A percentile compares a stretch with the other conserved stretches of the same genome.
These are phyloP conservation scores for Phytophthora quininea DNA, from an alignment of 352 stramenopile genomes.

Conservation along the genomic window DNA sequence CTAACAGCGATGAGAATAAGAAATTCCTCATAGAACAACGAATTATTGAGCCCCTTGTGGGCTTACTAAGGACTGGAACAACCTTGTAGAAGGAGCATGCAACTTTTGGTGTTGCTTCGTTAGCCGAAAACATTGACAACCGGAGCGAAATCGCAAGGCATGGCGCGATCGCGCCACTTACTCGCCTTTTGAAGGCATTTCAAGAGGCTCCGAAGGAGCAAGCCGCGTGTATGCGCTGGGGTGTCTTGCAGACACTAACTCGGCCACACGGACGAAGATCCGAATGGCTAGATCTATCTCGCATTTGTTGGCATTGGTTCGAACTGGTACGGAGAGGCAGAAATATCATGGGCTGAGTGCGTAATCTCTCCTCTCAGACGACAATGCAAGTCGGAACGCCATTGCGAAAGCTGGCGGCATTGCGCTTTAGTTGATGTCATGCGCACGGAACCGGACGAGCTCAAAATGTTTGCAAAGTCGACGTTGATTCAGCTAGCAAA, in stretches of 20 bases:
- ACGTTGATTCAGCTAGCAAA: constrained; percentile 4
- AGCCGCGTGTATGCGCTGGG: constrained; percentile 6
- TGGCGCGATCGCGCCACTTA: constrained; percentile 7
- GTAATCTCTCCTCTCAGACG: neutral
- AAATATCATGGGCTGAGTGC: neutral
- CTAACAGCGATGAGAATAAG: neutral
- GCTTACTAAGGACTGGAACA: constrained; percentile 3
- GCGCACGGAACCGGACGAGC: neutral
- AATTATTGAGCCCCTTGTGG: constrained; percentile 1
- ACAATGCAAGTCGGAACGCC: neutral
- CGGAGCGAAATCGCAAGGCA: constrained; percentile 1
- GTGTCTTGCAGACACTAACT: constrained; percentile 8
- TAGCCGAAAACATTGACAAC: constrained; percentile 1
- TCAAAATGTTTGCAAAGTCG: constrained; percentile 5
- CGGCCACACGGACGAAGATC: constrained; percentile 3
- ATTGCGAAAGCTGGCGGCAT: neutral
- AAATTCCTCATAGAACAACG: constrained; percentile 1
- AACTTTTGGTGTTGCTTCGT: constrained; percentile 3
- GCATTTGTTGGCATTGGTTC: neutral
- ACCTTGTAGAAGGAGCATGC: constrained; percentile 9
- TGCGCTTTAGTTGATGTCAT: neutral
- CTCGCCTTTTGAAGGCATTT: constrained; percentile 3
- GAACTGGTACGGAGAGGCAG: neutral
- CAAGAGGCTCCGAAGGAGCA: constrained; percentile 6
- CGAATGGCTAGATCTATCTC: neutral